Conservation (phyloP, 768 basidiomycete species). For the Lentinus brumalis region DNA sequence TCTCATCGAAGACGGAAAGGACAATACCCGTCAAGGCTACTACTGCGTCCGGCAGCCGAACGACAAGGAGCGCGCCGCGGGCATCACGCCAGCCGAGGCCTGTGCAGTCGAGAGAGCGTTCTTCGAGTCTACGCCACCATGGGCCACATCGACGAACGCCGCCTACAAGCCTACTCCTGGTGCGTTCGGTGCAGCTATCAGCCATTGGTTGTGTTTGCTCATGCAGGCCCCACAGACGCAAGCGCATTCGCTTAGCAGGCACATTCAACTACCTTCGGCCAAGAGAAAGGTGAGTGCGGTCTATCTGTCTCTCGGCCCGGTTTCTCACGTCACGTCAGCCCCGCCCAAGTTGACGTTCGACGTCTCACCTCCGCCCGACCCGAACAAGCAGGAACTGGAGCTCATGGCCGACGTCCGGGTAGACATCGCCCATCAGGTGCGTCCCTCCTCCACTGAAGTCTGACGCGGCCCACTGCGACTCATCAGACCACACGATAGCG, state of each 20-base stretch:
- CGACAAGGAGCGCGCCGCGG: constrained; percentile 50
- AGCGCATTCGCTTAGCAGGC: no score
- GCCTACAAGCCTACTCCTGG: not conserved
- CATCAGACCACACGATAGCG: constrained; percentile 27
- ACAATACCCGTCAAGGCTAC: constrained; percentile 51
- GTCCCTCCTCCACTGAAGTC: not conserved
- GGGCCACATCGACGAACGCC: constrained; percentile 40
- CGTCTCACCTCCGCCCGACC: constrained; percentile 35
- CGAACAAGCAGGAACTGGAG: constrained; percentile 50
- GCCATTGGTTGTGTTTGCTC: no score
- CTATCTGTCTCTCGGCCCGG: constrained; percentile 6
- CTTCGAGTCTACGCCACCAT: constrained; percentile 52
- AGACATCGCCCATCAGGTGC: constrained; percentile 48
- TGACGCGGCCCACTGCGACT: no score
- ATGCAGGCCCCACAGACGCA: no score
- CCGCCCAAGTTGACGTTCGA: not conserved
- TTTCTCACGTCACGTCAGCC: not conserved
- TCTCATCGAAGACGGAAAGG: constrained; percentile 49
- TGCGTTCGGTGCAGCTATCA: constrained; percentile 2
- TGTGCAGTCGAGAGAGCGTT: constrained; percentile 44
- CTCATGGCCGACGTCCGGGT: constrained; percentile 73
- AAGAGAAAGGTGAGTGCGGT: no score
- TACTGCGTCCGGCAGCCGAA: constrained; percentile 69
- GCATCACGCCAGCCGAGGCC: constrained; percentile 40
- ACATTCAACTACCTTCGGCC: no score